Conservation (phyloP, 805 yeast species). For the Cyberlindnera lachancei region DNA sequence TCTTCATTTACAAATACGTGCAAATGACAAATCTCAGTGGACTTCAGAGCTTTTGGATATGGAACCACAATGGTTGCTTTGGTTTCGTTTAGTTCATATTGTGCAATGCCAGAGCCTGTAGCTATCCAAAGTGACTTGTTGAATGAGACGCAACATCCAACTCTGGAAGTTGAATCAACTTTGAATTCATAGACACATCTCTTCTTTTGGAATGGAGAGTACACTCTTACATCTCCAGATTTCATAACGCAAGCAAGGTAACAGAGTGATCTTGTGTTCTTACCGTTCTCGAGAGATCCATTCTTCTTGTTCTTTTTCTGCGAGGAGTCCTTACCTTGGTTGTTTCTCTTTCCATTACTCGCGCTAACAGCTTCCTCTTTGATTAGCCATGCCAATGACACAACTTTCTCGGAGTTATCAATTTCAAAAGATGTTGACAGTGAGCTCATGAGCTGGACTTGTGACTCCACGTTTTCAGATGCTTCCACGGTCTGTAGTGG, state of each 20-base stretch:
- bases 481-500: slow-evolving; percentile 19
- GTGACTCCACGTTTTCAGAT: too few species aligned
- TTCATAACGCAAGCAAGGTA: slow-evolving; percentile 28
- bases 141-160: slow-evolving; percentile 8
- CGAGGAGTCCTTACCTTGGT: too few species aligned
- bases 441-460: too few species aligned
- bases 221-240: slow-evolving; percentile 33
- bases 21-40: too few species aligned
- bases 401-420: slow-evolving; percentile 31
- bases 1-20: too few species aligned
- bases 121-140: slow-evolving; percentile 24
- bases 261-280: slow-evolving; percentile 11
- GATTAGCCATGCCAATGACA: slow-evolving; percentile 30
- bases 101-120: slow-evolving; percentile 16
- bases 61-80: slow-evolving; percentile 8
- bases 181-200: slow-evolving; percentile 31
- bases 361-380: slow-evolving; percentile 10
- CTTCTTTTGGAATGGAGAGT: slow-evolving; percentile 36
- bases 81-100: slow-evolving; percentile 12
- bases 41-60: slow-evolving; percentile 9
- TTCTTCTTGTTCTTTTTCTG: too few species aligned
- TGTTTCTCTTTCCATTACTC: slow-evolving; percentile 23
- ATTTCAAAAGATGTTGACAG: slow-evolving; percentile 32
- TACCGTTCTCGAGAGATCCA: not conserved
- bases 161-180: slow-evolving; percentile 19